phyloP scores from a whole-genome alignment of 2,329 filamentous ascomycete species.

The Dendrostoma leiphaemia region DNA sequence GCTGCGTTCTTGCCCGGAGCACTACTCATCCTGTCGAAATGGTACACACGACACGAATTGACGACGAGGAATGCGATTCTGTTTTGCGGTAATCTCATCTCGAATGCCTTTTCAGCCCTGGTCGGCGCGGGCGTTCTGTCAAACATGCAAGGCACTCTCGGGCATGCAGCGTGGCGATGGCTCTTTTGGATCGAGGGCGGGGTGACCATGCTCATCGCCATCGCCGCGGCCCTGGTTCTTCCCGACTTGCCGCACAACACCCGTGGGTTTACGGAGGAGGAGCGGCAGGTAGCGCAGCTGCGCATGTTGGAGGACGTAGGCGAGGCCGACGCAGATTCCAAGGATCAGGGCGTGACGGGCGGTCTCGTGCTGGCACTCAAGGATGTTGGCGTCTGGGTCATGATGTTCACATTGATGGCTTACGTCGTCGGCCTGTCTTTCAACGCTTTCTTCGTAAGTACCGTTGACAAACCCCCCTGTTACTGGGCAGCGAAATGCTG shows the following conservation, averaged over 20 bases:
- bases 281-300: conserved; percentile 52
- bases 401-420: conserved; percentile 61
- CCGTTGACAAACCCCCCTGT: neutral
- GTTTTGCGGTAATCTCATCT: conserved; percentile 59
- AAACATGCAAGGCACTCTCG: conserved; percentile 54
- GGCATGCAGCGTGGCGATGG: conserved; percentile 60
- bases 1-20: conserved; percentile 65
- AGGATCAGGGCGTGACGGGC: conserved; percentile 47
- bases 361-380: conserved; percentile 58
- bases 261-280: conserved; percentile 57
- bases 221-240: conserved; percentile 46
- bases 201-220: conserved; percentile 47
- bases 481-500: neutral
- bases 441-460: conserved; percentile 55
- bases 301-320: conserved; percentile 58
- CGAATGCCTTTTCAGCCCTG: conserved; percentile 58
- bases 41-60: conserved; percentile 62
- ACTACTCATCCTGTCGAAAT: conserved; percentile 62
- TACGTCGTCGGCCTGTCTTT: conserved; percentile 59
- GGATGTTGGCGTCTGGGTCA: conserved; percentile 61
- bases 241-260: conserved; percentile 57
- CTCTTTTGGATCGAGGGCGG: conserved; percentile 59
- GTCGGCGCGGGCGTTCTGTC: conserved; percentile 58
- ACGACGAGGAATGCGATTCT: conserved; percentile 54
- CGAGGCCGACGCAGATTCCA: conserved; percentile 51